Conservation (phyloP, 805 yeast genomes). For the Starmerella kuoi region DNA sequence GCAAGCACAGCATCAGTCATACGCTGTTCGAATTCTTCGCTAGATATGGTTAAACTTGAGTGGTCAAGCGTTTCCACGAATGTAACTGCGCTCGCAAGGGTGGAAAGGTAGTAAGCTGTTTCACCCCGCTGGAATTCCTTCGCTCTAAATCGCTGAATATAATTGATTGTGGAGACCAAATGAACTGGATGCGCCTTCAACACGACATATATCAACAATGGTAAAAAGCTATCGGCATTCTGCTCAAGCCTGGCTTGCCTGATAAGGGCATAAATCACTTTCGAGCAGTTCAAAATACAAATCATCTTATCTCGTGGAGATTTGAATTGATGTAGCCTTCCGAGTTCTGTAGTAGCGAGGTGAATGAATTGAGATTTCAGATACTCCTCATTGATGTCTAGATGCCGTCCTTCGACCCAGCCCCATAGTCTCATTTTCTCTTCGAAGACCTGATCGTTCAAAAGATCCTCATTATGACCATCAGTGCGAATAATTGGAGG, state of each 20-base stretch:
- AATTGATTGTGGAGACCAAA: slow-evolving; percentile 66
- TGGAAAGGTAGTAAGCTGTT: slow-evolving; percentile 78
- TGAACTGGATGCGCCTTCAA: slow-evolving; percentile 52
- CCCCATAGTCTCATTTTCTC: slow-evolving; percentile 47
- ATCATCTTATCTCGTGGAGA: slow-evolving; percentile 93
- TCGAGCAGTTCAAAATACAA: slow-evolving; percentile 82
- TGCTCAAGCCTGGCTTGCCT: slow-evolving; percentile 56
- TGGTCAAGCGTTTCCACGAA: slow-evolving; percentile 54
- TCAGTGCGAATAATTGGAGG: slow-evolving; percentile 35
- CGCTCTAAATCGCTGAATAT: slow-evolving; percentile 74
- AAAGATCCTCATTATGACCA: slow-evolving; percentile 51
- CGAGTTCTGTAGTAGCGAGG: slow-evolving; percentile 62
- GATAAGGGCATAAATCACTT: slow-evolving; percentile 78
- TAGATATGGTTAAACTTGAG: slow-evolving; percentile 47
- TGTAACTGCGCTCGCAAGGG: slow-evolving; percentile 78
- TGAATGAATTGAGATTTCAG: slow-evolving; percentile 41
- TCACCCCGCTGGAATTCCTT: slow-evolving; percentile 73
- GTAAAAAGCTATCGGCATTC: slow-evolving; percentile 92
- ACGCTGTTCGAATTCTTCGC: slow-evolving; percentile 44
- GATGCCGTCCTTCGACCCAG: slow-evolving; percentile 61
- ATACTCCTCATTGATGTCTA: slow-evolving; percentile 55
- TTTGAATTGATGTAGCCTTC: slow-evolving; percentile 66
- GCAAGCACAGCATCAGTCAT: slow-evolving; percentile 31
- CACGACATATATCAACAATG: slow-evolving; percentile 68
- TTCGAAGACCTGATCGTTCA: slow-evolving; percentile 43